Evolutionary conservation across 2,329 filamentous ascomycete species (phyloP), one percentile per base, ranked within the genome.

Genomic region (Apiospora hydei): DNA sequence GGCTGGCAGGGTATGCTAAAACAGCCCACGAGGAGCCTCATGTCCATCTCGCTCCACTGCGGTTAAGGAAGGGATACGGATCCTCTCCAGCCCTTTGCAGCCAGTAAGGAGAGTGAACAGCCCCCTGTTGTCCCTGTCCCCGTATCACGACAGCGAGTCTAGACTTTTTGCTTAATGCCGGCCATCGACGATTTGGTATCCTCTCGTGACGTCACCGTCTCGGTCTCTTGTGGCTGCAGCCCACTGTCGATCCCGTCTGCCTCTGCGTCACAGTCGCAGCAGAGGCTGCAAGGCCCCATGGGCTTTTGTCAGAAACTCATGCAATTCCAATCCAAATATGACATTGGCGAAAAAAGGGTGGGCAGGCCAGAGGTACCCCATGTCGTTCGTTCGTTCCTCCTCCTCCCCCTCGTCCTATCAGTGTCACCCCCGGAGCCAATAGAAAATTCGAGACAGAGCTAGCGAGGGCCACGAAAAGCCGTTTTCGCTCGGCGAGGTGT

Each of bases 21-120:
- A 8, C 16, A 61, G 53, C 18, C 53, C 53, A 61, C 53, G 57
- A 64, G 57, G 57, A 64, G 57, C 57, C 57, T 64, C 57, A 64
- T 3, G n/a, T 4, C 5, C 34, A 38, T 38, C 46, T 64, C 53
- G 18, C 30, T 30, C 53, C 53, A 61, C 30, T 38, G 53, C 53
- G 53, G 53, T 61, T 61, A 61, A 61, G 16, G 53, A 38, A 21
- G 16, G 53, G 30, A 18, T 30, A 14, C 11, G 16, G 26, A 30
- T 13, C 24, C 16, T 26, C 26, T 61, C 14, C 53, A 57, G 47
- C 49, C 49, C 26, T 18, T 24, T 24, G 10, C 14, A 57, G 57
- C 57, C 57, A 64, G 57, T 64, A 13, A 41, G 10, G 18, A 34
- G 14, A 11, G 14, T n/a, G 21, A 4, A 18, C 18, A 14, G 16